A percentile compares a stretch with the other conserved stretches of the same genome.
Conservation (phyloP, 345 rosid genomes). For the Carallia brachiata region DNA sequence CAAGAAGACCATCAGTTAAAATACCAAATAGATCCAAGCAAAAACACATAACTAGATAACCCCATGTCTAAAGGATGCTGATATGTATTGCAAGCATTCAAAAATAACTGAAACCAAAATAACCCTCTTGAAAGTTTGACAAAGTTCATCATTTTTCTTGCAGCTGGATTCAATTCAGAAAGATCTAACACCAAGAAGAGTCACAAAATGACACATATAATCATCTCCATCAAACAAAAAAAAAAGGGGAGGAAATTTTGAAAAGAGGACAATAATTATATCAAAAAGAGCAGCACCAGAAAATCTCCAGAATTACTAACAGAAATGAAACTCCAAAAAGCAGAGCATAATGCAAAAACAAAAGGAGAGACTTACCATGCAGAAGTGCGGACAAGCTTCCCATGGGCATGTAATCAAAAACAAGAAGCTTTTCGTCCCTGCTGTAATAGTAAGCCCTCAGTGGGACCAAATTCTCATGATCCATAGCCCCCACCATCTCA, state of each 20-base stretch:
- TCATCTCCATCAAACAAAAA: neutral
- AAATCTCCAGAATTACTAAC: slow-evolving; percentile 11
- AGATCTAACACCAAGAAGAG: neutral
- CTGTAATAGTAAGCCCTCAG: slow-evolving; percentile 86
- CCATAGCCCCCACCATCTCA: slow-evolving; percentile 82
- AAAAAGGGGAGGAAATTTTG: neutral
- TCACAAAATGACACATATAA: neutral
- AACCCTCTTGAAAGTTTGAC: too few relatives aligned
- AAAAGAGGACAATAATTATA: too few relatives aligned
- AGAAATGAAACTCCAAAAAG: slow-evolving; percentile 10
- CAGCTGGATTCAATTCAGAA: neutral
- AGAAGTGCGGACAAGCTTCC: slow-evolving; percentile 97
- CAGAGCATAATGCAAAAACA: neutral
- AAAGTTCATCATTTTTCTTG: neutral
- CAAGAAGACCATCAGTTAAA: too few relatives aligned
- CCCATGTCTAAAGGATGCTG: neutral
- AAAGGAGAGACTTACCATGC: slow-evolving; percentile 55
- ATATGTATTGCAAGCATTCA: too few relatives aligned
- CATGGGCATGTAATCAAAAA: slow-evolving; percentile 92
- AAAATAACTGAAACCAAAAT: too few relatives aligned
- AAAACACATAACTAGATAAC: slow-evolving; percentile 5
- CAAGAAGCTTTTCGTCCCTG: slow-evolving; percentile 93
- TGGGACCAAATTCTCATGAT: slow-evolving; percentile 83
- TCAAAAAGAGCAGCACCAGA: neutral
- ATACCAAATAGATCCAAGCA: neutral